These are phyloP conservation scores for Parastagonospora avenae DNA, from an alignment of 2,329 filamentous ascomycete genomes.

Conservation along the genomic window DNA sequence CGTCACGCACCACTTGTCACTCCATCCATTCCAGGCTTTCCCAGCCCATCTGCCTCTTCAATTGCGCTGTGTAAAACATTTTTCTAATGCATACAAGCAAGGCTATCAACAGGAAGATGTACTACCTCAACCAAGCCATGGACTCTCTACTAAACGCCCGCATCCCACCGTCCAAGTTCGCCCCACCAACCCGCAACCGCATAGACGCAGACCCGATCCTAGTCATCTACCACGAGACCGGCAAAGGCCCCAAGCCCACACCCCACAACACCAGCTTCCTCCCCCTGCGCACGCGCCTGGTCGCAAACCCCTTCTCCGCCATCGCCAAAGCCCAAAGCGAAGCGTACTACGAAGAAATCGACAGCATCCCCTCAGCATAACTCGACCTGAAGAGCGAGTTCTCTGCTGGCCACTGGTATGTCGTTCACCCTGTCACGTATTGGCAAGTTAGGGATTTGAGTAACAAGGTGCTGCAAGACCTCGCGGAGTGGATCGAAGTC, in stretches of 20 bases:
- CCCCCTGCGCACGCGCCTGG: background rate
- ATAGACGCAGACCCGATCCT: slow-evolving; percentile 4
- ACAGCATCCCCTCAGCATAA: slow-evolving; percentile 9
- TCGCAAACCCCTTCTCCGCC: background rate
- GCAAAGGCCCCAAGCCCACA: slow-evolving; percentile 1
- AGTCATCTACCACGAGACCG: slow-evolving; percentile 1
- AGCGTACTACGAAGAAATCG: slow-evolving; percentile 23
- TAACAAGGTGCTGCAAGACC: slow-evolving; percentile 10
- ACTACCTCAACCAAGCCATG: background rate
- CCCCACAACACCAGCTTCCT: background rate
- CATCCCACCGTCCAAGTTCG: background rate
- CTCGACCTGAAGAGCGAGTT: slow-evolving; percentile 5
- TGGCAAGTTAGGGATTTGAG: slow-evolving; percentile 4
- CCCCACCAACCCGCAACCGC: slow-evolving; percentile 1
- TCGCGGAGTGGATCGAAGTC: slow-evolving; percentile 13
- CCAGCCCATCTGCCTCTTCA: no score
- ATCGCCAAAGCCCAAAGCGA: slow-evolving; percentile 9
- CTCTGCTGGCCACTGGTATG: slow-evolving; percentile 7
- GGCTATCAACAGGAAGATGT: background rate
- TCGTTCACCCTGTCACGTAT: slow-evolving; percentile 14
- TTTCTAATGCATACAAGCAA: no score
- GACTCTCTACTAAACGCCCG: background rate
- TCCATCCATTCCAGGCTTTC: no score
- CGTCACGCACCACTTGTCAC: no score
- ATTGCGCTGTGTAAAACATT: no score